These are phyloP conservation scores for Xanthoconium stramineum DNA, from an alignment of 768 basidiomycete genomes.

Conservation along the genomic window DNA sequence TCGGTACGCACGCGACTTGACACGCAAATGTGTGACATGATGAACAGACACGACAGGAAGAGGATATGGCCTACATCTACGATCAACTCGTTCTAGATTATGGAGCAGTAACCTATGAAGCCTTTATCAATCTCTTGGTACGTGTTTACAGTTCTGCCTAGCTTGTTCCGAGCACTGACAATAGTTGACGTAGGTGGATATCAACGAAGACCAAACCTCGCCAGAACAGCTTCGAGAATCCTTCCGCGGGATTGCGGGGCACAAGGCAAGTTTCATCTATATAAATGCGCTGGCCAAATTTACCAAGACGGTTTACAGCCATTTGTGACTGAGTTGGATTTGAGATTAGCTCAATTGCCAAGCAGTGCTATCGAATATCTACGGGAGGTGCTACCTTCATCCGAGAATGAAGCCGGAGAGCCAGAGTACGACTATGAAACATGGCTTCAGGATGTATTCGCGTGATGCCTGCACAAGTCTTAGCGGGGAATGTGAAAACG, in stretches of 20 bases:
- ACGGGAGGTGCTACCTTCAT: slow-evolving; percentile 72
- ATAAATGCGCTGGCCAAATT: background rate
- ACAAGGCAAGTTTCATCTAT: slow-evolving; percentile 59
- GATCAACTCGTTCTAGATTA: slow-evolving; percentile 76
- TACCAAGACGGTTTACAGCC: slow-evolving; percentile 47
- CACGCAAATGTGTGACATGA: background rate
- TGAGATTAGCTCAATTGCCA: slow-evolving; percentile 81
- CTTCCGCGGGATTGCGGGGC: slow-evolving; percentile 86
- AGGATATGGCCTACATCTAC: slow-evolving; percentile 83
- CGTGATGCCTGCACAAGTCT: no score
- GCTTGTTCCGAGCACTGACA: background rate
- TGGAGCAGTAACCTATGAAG: slow-evolving; percentile 89
- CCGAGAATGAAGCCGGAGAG: slow-evolving; percentile 52
- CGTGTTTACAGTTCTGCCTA: slow-evolving; percentile 12
- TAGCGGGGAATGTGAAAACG: no score
- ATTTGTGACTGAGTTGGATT: slow-evolving; percentile 90
- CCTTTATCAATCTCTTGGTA: slow-evolving; percentile 92
- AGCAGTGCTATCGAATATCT: slow-evolving; percentile 75
- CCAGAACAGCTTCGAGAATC: slow-evolving; percentile 89
- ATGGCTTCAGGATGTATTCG: slow-evolving; percentile 80
- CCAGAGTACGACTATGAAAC: slow-evolving; percentile 76
- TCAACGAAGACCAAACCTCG: slow-evolving; percentile 93
- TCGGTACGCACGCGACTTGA: slow-evolving; percentile 45
- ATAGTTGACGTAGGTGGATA: slow-evolving; percentile 66
- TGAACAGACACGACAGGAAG: slow-evolving; percentile 49